A percentile compares a stretch with the other conserved stretches of the same genome.
Conservation (phyloP, 2,329 filamentous ascomycete species). For the Alternaria sp. region DNA sequence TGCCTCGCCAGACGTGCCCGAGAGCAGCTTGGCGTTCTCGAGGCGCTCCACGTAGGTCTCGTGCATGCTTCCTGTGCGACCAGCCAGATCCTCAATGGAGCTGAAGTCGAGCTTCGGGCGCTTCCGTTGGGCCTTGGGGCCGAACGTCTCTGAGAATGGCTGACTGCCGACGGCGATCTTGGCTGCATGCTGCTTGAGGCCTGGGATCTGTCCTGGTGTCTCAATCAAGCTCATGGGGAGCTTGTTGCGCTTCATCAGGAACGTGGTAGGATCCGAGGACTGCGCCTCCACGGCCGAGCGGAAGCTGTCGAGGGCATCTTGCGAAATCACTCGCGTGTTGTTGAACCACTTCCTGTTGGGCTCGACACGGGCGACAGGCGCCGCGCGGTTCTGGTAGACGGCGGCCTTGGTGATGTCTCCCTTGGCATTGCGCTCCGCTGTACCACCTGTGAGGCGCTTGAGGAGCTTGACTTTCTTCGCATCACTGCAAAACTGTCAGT, state of each 20-base stretch:
- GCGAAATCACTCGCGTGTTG: slow-evolving; percentile 88
- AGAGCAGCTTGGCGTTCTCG: slow-evolving; percentile 78
- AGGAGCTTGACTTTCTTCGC: slow-evolving; percentile 84
- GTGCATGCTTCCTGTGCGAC: slow-evolving; percentile 79
- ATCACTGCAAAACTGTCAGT: slow-evolving; percentile 53
- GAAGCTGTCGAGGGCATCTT: slow-evolving; percentile 86
- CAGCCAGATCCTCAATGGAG: slow-evolving; percentile 81
- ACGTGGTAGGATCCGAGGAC: slow-evolving; percentile 87
- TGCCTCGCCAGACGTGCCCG: slow-evolving; percentile 69
- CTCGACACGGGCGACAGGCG: slow-evolving; percentile 85
- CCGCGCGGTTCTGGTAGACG: slow-evolving; percentile 80
- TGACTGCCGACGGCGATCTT: slow-evolving; percentile 91
- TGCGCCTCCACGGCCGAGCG: slow-evolving; percentile 91
- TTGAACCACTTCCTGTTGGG: slow-evolving; percentile 98
- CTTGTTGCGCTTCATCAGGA: slow-evolving; percentile 96
- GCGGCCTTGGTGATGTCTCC: slow-evolving; percentile 88
- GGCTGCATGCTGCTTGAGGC: slow-evolving; percentile 87
- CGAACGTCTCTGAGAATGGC: slow-evolving; percentile 88
- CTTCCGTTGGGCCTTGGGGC: slow-evolving; percentile 91
- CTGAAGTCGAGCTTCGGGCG: slow-evolving; percentile 86
- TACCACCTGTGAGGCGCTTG: slow-evolving; percentile 90
- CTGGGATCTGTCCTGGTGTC: slow-evolving; percentile 75
- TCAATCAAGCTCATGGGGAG: slow-evolving; percentile 93
- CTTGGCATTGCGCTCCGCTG: slow-evolving; percentile 77
- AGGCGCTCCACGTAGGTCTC: slow-evolving; percentile 80